phyloP scores from a whole-genome alignment of 176 grass and related monocot genomes.

The Urochloa ruziziensis region DNA sequence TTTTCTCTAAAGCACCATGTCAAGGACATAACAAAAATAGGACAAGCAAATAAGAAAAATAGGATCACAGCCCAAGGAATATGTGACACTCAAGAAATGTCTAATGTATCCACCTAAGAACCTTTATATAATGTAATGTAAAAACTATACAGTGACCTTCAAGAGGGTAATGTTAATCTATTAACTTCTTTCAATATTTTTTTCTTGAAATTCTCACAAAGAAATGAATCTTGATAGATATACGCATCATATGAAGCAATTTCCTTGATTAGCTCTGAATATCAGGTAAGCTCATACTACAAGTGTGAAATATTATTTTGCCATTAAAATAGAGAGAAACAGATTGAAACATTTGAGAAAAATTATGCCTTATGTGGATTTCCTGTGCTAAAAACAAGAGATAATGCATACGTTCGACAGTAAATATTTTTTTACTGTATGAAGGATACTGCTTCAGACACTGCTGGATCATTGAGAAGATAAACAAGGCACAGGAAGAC shows the following conservation, averaged over 20 bases:
- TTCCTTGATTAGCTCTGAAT: constrained; percentile 3
- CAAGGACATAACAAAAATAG: constrained; percentile 31
- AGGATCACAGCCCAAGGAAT: not conserved
- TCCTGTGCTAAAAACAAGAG: not conserved
- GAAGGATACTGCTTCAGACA: constrained; percentile 89
- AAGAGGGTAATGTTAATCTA: not conserved
- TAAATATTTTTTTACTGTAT: not conserved
- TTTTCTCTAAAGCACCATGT: constrained; percentile 60
- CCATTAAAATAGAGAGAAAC: not conserved
- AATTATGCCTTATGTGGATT: not conserved
- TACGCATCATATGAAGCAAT: not conserved
- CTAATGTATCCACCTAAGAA: not conserved
- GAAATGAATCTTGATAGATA: not conserved
- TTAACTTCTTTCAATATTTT: not conserved
- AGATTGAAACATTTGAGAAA: not conserved
- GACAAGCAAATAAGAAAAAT: not conserved
- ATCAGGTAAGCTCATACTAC: not conserved
- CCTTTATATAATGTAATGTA: not conserved
- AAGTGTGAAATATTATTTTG: not conserved
- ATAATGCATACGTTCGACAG: not conserved
- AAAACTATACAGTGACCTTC: not conserved
- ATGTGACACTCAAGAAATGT: not conserved
- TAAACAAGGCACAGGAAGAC: constrained; percentile 99
- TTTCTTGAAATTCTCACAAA: not conserved
- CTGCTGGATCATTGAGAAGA: constrained; percentile 84